A percentile compares a stretch with the other conserved stretches of the same genome.
Evolutionary conservation across 2,329 filamentous ascomycete genomes (phyloP).

Genomic region (Penicillium sp.): DNA sequence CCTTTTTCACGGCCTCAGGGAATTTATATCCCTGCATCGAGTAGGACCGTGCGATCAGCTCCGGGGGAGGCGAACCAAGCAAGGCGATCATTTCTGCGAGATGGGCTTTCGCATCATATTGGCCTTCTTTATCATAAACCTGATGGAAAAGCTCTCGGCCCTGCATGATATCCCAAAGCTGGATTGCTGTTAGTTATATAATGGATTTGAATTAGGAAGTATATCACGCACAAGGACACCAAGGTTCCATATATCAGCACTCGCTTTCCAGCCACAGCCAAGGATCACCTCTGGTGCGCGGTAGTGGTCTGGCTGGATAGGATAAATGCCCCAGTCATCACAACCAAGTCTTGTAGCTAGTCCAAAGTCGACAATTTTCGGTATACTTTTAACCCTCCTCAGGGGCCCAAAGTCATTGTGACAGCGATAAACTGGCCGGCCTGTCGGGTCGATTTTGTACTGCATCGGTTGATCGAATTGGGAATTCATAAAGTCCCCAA

Average conservation of each 20-base stretch:
- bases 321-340: slow-evolving; percentile 24
- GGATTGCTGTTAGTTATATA: too few species aligned
- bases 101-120: slow-evolving; percentile 15
- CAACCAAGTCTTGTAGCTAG: slow-evolving; percentile 18
- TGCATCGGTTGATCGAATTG: slow-evolving; percentile 36
- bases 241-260: slow-evolving; percentile 28
- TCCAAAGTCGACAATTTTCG: slow-evolving; percentile 35
- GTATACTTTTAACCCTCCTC: slow-evolving; percentile 18
- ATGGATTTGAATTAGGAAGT: too few species aligned
- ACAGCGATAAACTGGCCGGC: slow-evolving; percentile 33
- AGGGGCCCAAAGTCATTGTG: slow-evolving; percentile 31
- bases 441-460: slow-evolving; percentile 27
- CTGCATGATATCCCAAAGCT: slow-evolving; percentile 17
- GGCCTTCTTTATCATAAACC: slow-evolving; percentile 13
- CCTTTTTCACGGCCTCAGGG: slow-evolving; percentile 24
- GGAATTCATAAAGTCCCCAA: slow-evolving; percentile 28
- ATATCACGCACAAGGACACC: slow-evolving; percentile 18
- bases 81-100: slow-evolving; percentile 19
- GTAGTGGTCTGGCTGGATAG: slow-evolving; percentile 25
- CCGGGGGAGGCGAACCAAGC: slow-evolving; percentile 15
- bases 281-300: slow-evolving; percentile 26
- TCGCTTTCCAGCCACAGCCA: slow-evolving; percentile 23
- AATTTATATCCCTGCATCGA: slow-evolving; percentile 42
- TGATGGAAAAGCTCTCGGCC: slow-evolving; percentile 20
- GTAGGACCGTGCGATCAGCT: slow-evolving; percentile 7